Base-by-base conservation (phyloP, 805 yeast species). In the Naumovozyma dairenensis region DNA sequence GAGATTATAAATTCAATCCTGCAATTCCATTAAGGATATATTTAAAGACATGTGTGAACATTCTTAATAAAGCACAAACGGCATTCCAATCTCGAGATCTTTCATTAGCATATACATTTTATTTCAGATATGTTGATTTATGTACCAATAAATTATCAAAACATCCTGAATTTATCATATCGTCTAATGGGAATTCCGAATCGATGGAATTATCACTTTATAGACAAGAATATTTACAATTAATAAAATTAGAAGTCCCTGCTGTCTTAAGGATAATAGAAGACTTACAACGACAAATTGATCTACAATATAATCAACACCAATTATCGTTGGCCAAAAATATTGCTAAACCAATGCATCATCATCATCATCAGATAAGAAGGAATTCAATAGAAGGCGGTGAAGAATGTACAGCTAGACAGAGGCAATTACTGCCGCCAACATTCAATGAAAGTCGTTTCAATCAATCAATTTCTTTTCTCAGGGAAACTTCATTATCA, bases 81-180 rank as follows among this genome's bases (percentile, higher is more conserved):
- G 51, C 36, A 21, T 36, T 41, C 14, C 50, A 54, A 15, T 71
- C 65, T 28, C 59, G 62, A 12, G 60, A 67, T 19, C 48, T 58
- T 27, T 67, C 64, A 27, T 71, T 69, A 37, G 72, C 83, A 0
- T 79, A 69, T 45, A 53, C 74, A 20, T 55, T 74, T 35, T 76
- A 75, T 46, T 57, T 70, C 29, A 55, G 86, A 36, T 77, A 72
- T 43, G 67, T 77, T 16, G 82, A 79, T 29, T 37, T 56, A n/a
- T 47, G 53, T 36, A 48, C 50, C 24, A 48, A 52, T 32, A 57
- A 48, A 35, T 36, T 57, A 26, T 40, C 57, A 4, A 39, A 31
- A 8, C 62, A 57, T 36, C 52, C 58, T 2, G 49, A 54, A 17
- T 43, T 39, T 10, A 16, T 40, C 14, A 15, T 21, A 2, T 17